Conservation (phyloP, 176 grass and related monocot genomes). For the Chrysopogon serrulatus region DNA sequence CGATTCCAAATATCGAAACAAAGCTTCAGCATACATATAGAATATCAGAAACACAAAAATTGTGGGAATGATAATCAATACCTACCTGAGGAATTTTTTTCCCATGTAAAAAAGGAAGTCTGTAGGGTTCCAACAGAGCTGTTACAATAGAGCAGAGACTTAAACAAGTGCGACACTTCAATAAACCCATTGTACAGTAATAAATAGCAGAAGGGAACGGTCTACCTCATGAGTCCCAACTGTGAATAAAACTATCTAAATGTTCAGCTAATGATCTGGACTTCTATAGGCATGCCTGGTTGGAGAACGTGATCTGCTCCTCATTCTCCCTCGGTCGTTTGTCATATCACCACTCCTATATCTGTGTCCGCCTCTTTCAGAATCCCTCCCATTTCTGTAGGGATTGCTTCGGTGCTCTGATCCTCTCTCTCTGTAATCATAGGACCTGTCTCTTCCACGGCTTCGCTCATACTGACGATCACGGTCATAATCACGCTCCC, state of each 20-base stretch:
- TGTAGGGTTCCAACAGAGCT: conserved; percentile 73
- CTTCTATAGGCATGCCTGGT: conserved; percentile 59
- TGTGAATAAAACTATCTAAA: conserved; percentile 60
- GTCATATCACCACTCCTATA: conserved; percentile 50
- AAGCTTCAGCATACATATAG: conserved; percentile 31
- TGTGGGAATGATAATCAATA: conserved; percentile 39
- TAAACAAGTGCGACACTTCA: conserved; percentile 49
- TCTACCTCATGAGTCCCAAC: conserved; percentile 81
- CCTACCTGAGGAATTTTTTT: conserved; percentile 74
- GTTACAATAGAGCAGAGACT: conserved; percentile 68
- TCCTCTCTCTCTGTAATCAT: conserved; percentile 50
- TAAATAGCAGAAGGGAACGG: conserved; percentile 43
- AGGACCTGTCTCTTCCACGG: conserved; percentile 51
- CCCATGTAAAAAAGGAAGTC: conserved; percentile 65
- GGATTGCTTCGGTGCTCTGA: conserved; percentile 42
- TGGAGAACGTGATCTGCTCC: conserved; percentile 81
- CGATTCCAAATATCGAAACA: conserved; percentile 20
- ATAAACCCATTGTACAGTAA: conserved; percentile 56
- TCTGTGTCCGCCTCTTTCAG: conserved; percentile 47
- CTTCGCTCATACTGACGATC: conserved; percentile 43
- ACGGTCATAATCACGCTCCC: conserved; percentile 45
- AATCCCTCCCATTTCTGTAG: conserved; percentile 72
- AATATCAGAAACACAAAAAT: conserved; percentile 35
- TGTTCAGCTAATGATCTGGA: conserved; percentile 55
- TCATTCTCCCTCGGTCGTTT: conserved; percentile 34